Evolutionary conservation across 2,329 filamentous ascomycete species (phyloP).

Genomic region (Curvularia verruculosa): DNA sequence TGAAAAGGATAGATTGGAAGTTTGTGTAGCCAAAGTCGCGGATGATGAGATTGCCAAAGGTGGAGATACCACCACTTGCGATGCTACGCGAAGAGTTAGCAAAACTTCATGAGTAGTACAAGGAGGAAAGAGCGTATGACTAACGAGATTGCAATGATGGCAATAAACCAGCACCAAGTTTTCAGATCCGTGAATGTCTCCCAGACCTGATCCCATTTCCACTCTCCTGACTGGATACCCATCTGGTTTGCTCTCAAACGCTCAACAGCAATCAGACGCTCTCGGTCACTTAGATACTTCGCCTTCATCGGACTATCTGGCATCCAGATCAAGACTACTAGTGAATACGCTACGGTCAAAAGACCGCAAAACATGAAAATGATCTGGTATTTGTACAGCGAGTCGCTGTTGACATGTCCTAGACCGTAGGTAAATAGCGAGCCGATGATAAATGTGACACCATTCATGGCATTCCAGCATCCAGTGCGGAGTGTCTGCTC

Average conservation of each 20-base stretch:
- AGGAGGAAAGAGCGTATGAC: constrained; percentile 1
- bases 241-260: constrained; percentile 31
- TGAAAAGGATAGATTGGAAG: constrained; percentile 62
- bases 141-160: constrained; percentile 51
- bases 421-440: constrained; percentile 64
- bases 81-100: constrained; percentile 46
- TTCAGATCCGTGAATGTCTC: constrained; percentile 34
- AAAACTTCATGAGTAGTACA: constrained; percentile 18
- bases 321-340: constrained; percentile 50
- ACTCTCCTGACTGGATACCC: constrained; percentile 71
- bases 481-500: constrained; percentile 63
- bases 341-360: constrained; percentile 52
- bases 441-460: constrained; percentile 62
- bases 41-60: constrained; percentile 64
- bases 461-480: constrained; percentile 67
- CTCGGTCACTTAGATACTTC: constrained; percentile 26
- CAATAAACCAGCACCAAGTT: constrained; percentile 59
- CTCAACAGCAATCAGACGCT: constrained; percentile 27
- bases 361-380: constrained; percentile 56
- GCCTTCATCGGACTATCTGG: constrained; percentile 53
- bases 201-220: constrained; percentile 70
- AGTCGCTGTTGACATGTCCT: constrained; percentile 58
- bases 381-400: constrained; percentile 52
- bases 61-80: constrained; percentile 67
- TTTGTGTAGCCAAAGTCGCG: constrained; percentile 62